Base-by-base conservation (phyloP, 2,329 filamentous ascomycete genomes). In the Fusarium euwallaceae region DNA sequence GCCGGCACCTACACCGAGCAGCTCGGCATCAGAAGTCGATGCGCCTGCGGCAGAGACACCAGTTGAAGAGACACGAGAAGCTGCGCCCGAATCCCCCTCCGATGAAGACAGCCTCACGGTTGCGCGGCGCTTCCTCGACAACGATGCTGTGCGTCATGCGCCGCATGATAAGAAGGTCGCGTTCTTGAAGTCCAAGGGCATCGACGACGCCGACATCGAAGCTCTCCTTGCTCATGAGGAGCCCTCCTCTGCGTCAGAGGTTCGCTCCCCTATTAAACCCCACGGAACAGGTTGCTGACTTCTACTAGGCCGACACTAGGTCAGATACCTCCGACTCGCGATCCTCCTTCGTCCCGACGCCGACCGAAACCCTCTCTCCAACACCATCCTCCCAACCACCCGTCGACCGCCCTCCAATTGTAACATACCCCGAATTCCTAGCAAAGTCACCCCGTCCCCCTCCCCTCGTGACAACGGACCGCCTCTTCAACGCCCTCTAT, bases 181-280 rank as follows among this genome's bases (percentile, higher is more conserved):
- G 9, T 98, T 98, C 76, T 85, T 98, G 2, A 88, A 92, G 78
- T 90, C 90, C 61, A 98, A 98, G 81, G 94, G 94, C 4, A 85
- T 98, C 9, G 84, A 84, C 4, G 84, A 88, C 6, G 86, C 88
- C 36, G 91, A 96, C 71, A 94, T 97, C 70, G 86, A 94, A 75
- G 85, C 86, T 60, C 85, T 97, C 9, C 83, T 98, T 17, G 80
- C 73, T 4, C 79, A 82, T 20, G 74, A 78, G 22, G 64, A 69
- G 27, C 53, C 60, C 32, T 45, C 72, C 4, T 34, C 67, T 32
- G 53, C 72, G 20, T 45, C 60, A 67, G 59, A 78, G 61, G 78
- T 80, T 32, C 45, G 76, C 69, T 8, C 16, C 3, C 16, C 11
- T 32, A 14, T n/a, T 55, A 2, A 20, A 55, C 11, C 17, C 32